Evolutionary conservation across 495 filamentous ascomycete species (phyloP), one percentile per base, ranked within the genome.

Genomic region (Bathelium albidoporum): DNA sequence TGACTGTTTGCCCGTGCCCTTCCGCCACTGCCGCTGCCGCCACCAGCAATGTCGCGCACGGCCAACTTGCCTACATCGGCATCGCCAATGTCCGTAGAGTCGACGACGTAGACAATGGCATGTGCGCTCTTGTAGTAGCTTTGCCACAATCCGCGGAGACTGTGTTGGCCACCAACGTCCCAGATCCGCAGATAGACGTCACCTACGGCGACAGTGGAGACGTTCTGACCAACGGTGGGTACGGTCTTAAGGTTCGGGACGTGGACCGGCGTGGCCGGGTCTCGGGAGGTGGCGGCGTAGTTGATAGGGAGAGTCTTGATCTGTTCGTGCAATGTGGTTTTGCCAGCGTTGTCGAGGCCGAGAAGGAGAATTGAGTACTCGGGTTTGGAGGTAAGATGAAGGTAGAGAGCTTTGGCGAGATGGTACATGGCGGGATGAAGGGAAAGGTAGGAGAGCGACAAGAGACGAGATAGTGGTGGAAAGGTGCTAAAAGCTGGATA

Each of bases 281-380:
- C 74, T 78, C 82, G 9, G 82, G 73, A 74, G 60, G 82, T 73
- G 62, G 83, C 80, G 68, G 81, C 18, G 77, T 67, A 63, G 82
- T 81, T 39, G 88, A 85, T 62, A 86, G 82, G 95, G 70, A 93
- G 80, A 43, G 90, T 83, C 77, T 96, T 96, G 71, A 97, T 88
- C 72, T 96, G 90, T 65, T 94, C 90, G 75, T 96, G 91, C 73
- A 98, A 91, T 16, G 94, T 98, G 39, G 94, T 97, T 80, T 98
- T 98, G 75, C 94, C 94, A 60, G 94, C 94, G 71, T 97, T 97
- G 78, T 98, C 94, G 72, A 98, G 87, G 60, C 94, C 94, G 67
- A 97, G 89, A 59, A 98, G 89, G 64, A 98, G 87, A 69, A 97
- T 89, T 36, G 94, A 97, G 81, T 96, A 98, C 80, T 98, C 94